A percentile compares a stretch with the other conserved stretches of the same genome.
These are phyloP conservation scores for Ensete ventricosum DNA, from an alignment of 176 grass and related monocot genomes.

Conservation along the genomic window DNA sequence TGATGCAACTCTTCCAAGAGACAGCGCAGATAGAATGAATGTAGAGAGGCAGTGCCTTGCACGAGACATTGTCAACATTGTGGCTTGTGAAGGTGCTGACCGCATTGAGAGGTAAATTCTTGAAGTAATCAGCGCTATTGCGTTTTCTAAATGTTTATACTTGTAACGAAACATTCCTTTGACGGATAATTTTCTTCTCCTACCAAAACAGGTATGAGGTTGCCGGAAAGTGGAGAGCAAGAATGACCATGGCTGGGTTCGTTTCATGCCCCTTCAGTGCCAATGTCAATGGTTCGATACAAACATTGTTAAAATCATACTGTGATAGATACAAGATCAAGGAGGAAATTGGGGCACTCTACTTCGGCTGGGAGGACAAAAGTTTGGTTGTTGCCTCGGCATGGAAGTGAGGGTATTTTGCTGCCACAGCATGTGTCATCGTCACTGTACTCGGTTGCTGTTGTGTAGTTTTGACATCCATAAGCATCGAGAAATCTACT, in stretches of 20 bases:
- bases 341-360: conserved; percentile 60
- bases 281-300: conserved; percentile 48
- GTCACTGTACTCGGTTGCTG: background rate
- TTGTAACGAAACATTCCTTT: background rate
- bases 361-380: conserved; percentile 94
- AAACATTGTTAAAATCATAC: conserved; percentile 52
- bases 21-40: conserved; percentile 85
- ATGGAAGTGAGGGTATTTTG: conserved; percentile 49
- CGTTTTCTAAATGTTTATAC: background rate
- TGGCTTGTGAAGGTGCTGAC: conserved; percentile 90
- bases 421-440: background rate
- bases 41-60: conserved; percentile 93
- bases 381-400: conserved; percentile 72
- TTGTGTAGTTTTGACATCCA: background rate
- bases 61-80: conserved; percentile 90
- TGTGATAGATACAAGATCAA: conserved; percentile 71
- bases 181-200: background rate
- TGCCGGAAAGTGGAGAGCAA: conserved; percentile 92
- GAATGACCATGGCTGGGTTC: conserved; percentile 95
- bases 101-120: conserved; percentile 83
- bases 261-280: conserved; percentile 45
- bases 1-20: conserved; percentile 85
- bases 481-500: background rate
- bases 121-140: background rate
- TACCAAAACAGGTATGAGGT: conserved; percentile 61